Conservation (phyloP, 768 basidiomycete species). For the Favolaschia claudopus region DNA sequence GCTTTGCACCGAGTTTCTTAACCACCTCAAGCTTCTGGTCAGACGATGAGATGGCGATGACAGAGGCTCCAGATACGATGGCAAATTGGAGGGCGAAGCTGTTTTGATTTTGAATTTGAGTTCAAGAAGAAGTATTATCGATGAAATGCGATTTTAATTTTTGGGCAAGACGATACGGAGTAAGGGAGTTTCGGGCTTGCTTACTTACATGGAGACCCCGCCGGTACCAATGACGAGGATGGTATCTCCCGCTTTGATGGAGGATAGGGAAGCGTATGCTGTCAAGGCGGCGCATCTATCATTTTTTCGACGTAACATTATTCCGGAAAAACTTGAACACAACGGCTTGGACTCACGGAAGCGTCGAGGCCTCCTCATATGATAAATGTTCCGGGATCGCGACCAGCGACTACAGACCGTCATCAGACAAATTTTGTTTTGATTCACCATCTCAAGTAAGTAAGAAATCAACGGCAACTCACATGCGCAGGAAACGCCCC, state of each 20-base stretch:
- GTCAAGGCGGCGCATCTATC: slow-evolving; percentile 53
- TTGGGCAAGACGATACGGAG: no score
- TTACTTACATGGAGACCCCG: slow-evolving; percentile 47
- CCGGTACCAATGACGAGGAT: slow-evolving; percentile 56
- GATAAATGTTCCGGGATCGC: slow-evolving; percentile 61
- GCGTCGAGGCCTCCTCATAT: slow-evolving; percentile 69
- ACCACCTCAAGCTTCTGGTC: slow-evolving; percentile 54
- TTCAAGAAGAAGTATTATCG: background rate
- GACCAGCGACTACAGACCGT: slow-evolving; percentile 51
- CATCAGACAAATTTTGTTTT: background rate
- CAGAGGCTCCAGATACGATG: slow-evolving; percentile 54
- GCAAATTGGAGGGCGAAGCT: slow-evolving; percentile 59
- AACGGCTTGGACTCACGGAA: slow-evolving; percentile 51
- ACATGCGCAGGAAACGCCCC: slow-evolving; percentile 56
- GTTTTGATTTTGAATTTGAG: slow-evolving; percentile 25
- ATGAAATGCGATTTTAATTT: no score
- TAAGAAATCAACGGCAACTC: background rate
- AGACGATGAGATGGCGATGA: slow-evolving; percentile 60
- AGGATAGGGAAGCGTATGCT: slow-evolving; percentile 55
- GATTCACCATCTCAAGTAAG: no score
- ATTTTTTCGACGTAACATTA: no score
- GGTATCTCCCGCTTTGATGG: slow-evolving; percentile 55
- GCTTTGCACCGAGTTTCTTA: slow-evolving; percentile 48
- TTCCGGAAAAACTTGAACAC: no score
- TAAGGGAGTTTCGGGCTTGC: no score